Base-by-base conservation (phyloP, 176 grass and related monocot species). In the Pontederia paniculata region DNA sequence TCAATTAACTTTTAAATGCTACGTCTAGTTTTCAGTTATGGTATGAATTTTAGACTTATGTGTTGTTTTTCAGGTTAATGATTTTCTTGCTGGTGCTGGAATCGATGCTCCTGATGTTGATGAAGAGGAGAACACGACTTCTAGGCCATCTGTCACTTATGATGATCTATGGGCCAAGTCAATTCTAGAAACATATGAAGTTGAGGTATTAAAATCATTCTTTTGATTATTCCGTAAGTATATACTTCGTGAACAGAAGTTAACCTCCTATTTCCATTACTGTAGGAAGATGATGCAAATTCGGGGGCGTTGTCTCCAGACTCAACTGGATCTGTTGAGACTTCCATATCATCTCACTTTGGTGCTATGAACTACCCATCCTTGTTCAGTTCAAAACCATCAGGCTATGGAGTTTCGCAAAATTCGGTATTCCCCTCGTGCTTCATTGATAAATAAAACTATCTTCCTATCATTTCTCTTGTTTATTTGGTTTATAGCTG, bases 161-260 rank as follows among this genome's bases (percentile, higher is more conserved):
- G 94, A 93, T 68, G 94, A 93, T 67, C 84, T 93, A 77, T 98
- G 94, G 86, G 87, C 94, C 14, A 98, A 98, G 71, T 84, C 94
- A 76, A 98, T 98, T 57, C 87, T 91, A 0, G 87, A 98, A 81
- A 85, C 78, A 18, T 82, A 84, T 43, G 94, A 98, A 44, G 83
- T 76, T 44, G 91, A 97, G 70, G 87, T 77, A 31, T 31, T 31
- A 49, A 73, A 57, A 80, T 12, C 58, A 37, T 28, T 18, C 9
- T 62, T 53, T 16, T 23, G 67, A 55, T 58, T 23, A 23, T 28
- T 71, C 65, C 6, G 72, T 62, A 42, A 60, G n/a, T 58, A 50
- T 69, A 44, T 48, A 31, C 23, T 67, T 9, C 65, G 64, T 47
- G 43, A 10, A 52, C 17, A 49, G 10, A 53, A 31, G 25, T 31